Evolutionary conservation across 2,329 filamentous ascomycete genomes (phyloP), one percentile per base, ranked within the genome.

Genomic region (Dactylellina drechsleri): DNA sequence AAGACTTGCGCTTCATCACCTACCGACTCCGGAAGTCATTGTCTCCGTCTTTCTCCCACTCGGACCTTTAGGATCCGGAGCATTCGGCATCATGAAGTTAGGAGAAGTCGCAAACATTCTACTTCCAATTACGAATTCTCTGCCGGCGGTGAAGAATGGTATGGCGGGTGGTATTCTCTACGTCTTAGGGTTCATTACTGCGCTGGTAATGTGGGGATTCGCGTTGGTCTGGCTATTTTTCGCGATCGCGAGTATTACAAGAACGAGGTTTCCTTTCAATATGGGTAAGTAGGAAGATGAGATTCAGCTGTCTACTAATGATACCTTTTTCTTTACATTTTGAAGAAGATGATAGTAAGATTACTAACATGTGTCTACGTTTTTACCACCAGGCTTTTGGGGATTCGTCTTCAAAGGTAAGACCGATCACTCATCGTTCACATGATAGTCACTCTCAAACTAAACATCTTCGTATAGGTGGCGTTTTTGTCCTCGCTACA

Each of bases 31-130:
- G 57, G 90, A 91, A 79, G 86, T 88, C 66, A 88, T 91, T 50
- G 88, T 91, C 8, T 89, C 87, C 1, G 86, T 88, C 5, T 90
- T 91, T 77, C 82, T 92, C 0, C 89, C 90, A 0, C 83, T 91
- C 0, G 89, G 90, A 0, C 89, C 89, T 0, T 81, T 91, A 0
- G 89, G 89, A 0, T 88, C 90, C 80, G 89, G 89, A 13, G 88
- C 87, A 1, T 91, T 59, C 36, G 36, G 80, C 0, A 86, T 90
- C 28, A 82, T 86, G 71, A 82, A 84, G 47, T 82, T 87, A 16
- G 84, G 83, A 0, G 83, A 82, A 36, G 82, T 84, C 1, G 82
- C 83, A 10, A 80, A 81, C 77, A 18, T 54, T 3, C 26, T 76
- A 16, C 50, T 76, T 15, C 62, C 62, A 13, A 66, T 66, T 8